phyloP scores from a whole-genome alignment of 2,329 filamentous ascomycete species.

The Neurospora sp. region DNA sequence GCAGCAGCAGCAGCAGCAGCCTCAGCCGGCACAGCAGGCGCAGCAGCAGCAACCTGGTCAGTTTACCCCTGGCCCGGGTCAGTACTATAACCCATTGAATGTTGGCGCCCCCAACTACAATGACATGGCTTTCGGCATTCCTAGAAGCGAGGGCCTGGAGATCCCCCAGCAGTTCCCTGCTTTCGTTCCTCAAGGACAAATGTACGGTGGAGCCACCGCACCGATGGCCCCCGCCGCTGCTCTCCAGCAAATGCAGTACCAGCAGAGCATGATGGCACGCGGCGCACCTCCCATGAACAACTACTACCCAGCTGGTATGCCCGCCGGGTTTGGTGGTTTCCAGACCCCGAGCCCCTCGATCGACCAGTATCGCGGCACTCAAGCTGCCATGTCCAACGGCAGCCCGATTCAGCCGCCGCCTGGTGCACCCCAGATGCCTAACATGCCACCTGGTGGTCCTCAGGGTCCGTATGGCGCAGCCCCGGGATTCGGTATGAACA shows the following conservation, averaged over 20 bases:
- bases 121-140: conserved; percentile 41
- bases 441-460: conserved; percentile 26
- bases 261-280: conserved; percentile 47
- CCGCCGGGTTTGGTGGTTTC: conserved; percentile 44
- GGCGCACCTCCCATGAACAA: conserved; percentile 44
- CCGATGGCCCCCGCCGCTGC: conserved; percentile 36
- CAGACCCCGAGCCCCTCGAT: conserved; percentile 36
- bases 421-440: conserved; percentile 26
- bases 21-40: conserved; percentile 13
- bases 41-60: conserved; percentile 14
- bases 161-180: conserved; percentile 36
- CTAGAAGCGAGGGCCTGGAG: conserved; percentile 44
- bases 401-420: conserved; percentile 38
- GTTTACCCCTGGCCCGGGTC: conserved; percentile 23
- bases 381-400: conserved; percentile 37
- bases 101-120: conserved; percentile 30
- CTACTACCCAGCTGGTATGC: conserved; percentile 44
- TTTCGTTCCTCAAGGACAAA: conserved; percentile 39
- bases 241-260: conserved; percentile 48
- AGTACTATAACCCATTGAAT: conserved; percentile 44
- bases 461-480: conserved; percentile 37
- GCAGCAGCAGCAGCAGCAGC: conserved; percentile 18
- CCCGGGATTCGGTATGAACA: conserved; percentile 36
- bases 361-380: conserved; percentile 43
- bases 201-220: conserved; percentile 38